phyloP scores from a whole-genome alignment of 306 rosid species.

The Biancaea sappan region DNA sequence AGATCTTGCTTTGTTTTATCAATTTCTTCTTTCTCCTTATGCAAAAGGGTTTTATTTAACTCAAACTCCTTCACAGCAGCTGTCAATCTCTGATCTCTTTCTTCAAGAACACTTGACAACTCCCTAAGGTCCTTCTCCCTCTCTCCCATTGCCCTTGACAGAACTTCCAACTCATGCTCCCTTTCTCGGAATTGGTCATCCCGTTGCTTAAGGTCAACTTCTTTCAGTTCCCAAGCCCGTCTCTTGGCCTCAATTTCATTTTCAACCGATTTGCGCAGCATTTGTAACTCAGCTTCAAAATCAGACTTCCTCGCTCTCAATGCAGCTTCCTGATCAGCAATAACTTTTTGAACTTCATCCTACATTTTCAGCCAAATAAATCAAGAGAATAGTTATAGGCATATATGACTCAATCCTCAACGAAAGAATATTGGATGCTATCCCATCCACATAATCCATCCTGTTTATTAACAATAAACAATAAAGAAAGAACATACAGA shows the following conservation, averaged over 20 bases:
- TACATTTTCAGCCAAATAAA: constrained; percentile 45
- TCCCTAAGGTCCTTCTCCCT: constrained; percentile 80
- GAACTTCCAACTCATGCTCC: constrained; percentile 77
- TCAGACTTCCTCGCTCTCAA: constrained; percentile 58
- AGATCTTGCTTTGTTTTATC: constrained; percentile 65
- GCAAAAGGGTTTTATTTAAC: constrained; percentile 56
- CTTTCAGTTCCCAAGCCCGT: constrained; percentile 97
- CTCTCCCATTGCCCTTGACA: constrained; percentile 57
- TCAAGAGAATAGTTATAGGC: constrained; percentile 7
- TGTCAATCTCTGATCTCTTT: constrained; percentile 57
- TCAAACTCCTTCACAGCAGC: constrained; percentile 67
- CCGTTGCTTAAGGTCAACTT: constrained; percentile 84
- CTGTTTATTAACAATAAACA: constrained; percentile 16
- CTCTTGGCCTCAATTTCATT: constrained; percentile 80
- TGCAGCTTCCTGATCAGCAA: constrained; percentile 65
- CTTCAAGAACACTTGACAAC: constrained; percentile 56
- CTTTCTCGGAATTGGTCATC: constrained; percentile 69
- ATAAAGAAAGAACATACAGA: constrained; percentile 55
- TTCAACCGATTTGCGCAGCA: constrained; percentile 63
- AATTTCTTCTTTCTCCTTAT: constrained; percentile 68
- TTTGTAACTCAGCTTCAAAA: constrained; percentile 76
- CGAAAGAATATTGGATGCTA: neutral
- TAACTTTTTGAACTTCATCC: constrained; percentile 67
- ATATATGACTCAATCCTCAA: neutral
- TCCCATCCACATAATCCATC: neutral